phyloP scores from a whole-genome alignment of 2,329 filamentous ascomycete genomes.

The Paecilomyces sp. region DNA sequence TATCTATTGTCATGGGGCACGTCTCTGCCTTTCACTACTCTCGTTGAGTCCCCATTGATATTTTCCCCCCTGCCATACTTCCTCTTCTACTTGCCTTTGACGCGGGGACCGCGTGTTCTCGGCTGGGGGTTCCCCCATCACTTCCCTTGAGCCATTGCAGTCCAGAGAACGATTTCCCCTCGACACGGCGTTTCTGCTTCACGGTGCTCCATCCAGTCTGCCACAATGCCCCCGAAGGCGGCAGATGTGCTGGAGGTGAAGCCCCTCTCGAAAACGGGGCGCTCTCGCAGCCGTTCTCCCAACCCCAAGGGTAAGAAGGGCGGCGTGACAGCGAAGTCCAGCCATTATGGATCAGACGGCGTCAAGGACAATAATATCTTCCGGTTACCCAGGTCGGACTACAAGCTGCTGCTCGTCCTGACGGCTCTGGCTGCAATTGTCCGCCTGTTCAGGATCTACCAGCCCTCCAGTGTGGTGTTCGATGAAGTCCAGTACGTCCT shows the following conservation, averaged over 20 bases:
- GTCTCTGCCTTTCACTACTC: constrained; percentile 24
- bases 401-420: constrained; percentile 64
- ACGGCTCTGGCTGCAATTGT: constrained; percentile 72
- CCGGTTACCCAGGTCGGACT: constrained; percentile 75
- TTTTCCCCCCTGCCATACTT: constrained; percentile 2
- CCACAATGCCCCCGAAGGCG: constrained; percentile 21
- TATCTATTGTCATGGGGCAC: constrained; percentile 24
- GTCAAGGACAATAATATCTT: constrained; percentile 88
- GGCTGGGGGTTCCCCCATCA: not conserved
- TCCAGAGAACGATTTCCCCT: not conserved
- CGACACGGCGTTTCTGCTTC: not conserved
- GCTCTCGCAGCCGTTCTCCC: constrained; percentile 34
- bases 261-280: constrained; percentile 24
- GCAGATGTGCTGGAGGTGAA: constrained; percentile 30
- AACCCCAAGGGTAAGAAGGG: constrained; percentile 31
- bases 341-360: constrained; percentile 42
- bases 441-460: constrained; percentile 90
- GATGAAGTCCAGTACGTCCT: constrained; percentile 92
- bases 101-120: not conserved
- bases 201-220: constrained; percentile 2
- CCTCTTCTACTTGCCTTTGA: not conserved
- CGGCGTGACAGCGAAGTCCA: constrained; percentile 19
- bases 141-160: not conserved
- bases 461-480: constrained; percentile 93
- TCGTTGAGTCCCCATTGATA: constrained; percentile 23